Percentiles rank a stretch among this genome's conserved stretches.
These are phyloP conservation scores for Ephemerocybe angulata DNA, from an alignment of 768 basidiomycete species.

Conservation along the genomic window DNA sequence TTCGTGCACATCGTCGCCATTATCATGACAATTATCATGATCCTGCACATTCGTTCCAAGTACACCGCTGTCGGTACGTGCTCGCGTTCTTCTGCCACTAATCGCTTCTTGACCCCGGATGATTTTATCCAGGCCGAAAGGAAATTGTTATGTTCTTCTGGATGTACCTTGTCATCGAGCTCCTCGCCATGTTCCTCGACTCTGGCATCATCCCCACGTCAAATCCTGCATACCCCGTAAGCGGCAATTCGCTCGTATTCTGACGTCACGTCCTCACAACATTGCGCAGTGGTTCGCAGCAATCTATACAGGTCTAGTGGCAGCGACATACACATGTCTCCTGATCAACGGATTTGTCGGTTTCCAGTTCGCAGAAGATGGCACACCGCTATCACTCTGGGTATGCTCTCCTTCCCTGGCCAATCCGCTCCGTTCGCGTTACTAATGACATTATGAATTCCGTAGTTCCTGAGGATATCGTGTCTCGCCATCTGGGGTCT, in stretches of 20 bases:
- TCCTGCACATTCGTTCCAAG: slow-evolving; percentile 94
- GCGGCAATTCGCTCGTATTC: slow-evolving; percentile 20
- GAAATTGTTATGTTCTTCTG: slow-evolving; percentile 99
- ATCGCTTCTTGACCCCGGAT: not conserved
- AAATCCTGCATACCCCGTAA: slow-evolving; percentile 78
- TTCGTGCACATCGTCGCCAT: slow-evolving; percentile 98
- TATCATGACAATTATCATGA: slow-evolving; percentile 97
- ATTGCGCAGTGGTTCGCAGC: slow-evolving; percentile 90
- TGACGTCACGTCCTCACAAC: slow-evolving; percentile 6
- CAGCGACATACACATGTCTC: slow-evolving; percentile 89
- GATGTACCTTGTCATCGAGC: slow-evolving; percentile 87
- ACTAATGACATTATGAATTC: not conserved
- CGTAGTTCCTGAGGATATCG: slow-evolving; percentile 73
- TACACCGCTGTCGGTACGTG: slow-evolving; percentile 89
- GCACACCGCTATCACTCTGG: slow-evolving; percentile 95
- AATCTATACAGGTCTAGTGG: slow-evolving; percentile 85
- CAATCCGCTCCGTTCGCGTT: too few species aligned
- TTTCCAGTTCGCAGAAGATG: slow-evolving; percentile 98
- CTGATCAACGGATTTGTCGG: slow-evolving; percentile 98
- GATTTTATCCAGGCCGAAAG: slow-evolving; percentile 62
- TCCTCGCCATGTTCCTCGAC: slow-evolving; percentile 94
- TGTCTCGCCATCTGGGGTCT: slow-evolving; percentile 81
- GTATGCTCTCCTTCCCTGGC: too few species aligned
- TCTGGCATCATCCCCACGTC: slow-evolving; percentile 92
- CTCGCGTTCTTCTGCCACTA: not conserved